Conservation (phyloP, 306 rosid genomes). For the Fagus sylvatica region DNA sequence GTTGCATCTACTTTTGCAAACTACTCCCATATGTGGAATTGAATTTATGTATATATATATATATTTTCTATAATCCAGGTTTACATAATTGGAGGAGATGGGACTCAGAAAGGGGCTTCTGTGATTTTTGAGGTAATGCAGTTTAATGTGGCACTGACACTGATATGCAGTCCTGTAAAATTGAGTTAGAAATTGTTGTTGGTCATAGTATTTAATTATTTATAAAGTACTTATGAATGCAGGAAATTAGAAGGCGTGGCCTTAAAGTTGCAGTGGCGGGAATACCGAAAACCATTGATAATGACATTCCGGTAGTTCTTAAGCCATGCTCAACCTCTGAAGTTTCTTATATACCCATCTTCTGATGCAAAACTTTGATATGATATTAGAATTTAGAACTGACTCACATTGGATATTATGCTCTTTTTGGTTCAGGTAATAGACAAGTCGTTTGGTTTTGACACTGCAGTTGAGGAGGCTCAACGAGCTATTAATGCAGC, state of each 20-base stretch:
- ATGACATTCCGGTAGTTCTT: slow-evolving; percentile 49
- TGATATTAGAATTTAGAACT: background rate
- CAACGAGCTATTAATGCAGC: slow-evolving; percentile 68
- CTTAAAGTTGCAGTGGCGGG: slow-evolving; percentile 60
- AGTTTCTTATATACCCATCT: background rate
- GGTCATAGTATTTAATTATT: background rate
- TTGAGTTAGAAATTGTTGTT: background rate
- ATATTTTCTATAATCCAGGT: slow-evolving; percentile 31
- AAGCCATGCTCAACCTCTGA: background rate
- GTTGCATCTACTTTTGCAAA: background rate
- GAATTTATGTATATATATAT: too few relatives aligned
- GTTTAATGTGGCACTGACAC: background rate
- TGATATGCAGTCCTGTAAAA: background rate
- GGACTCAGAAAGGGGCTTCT: slow-evolving; percentile 56
- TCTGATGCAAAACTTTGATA: background rate
- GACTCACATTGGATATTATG: background rate
- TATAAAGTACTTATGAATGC: background rate
- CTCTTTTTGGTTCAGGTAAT: slow-evolving; percentile 38
- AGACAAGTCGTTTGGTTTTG: slow-evolving; percentile 64
- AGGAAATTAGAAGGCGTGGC: slow-evolving; percentile 60
- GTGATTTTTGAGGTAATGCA: slow-evolving; percentile 46
- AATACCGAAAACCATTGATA: slow-evolving; percentile 60
- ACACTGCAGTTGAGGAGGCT: slow-evolving; percentile 67
- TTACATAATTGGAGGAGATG: slow-evolving; percentile 55
- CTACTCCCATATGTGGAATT: background rate